Percentiles rank a stretch among this genome's conserved stretches.
phyloP scores from a whole-genome alignment of 495 filamentous ascomycete genomes.

The Trichoderma gamsii region DNA sequence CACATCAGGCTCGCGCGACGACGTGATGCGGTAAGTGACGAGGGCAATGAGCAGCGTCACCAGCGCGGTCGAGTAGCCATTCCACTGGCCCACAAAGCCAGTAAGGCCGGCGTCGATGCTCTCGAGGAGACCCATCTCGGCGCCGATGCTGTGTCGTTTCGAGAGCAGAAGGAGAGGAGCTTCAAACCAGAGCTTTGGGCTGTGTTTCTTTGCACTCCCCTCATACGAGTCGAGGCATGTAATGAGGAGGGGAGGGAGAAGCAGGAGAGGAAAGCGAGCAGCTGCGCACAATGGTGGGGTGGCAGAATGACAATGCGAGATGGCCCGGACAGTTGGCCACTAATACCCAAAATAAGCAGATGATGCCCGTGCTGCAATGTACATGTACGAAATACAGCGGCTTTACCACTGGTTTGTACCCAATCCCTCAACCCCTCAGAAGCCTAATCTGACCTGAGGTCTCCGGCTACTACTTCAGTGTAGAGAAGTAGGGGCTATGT shows the following conservation, averaged over 20 bases:
- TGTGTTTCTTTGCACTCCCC: not conserved
- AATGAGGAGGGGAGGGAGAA: not conserved
- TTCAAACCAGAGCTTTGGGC: not conserved
- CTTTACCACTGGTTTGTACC: not conserved
- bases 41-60: constrained; percentile 50
- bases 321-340: not conserved
- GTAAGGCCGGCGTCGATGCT: constrained; percentile 61
- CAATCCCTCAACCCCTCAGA: not conserved
- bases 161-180: not conserved
- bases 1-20: constrained; percentile 66
- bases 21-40: constrained; percentile 47
- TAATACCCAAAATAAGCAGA: not conserved
- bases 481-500: not conserved
- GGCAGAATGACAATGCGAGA: not conserved
- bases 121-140: constrained; percentile 44
- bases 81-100: constrained; percentile 70
- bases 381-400: too few relatives aligned
- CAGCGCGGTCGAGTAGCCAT: constrained; percentile 62
- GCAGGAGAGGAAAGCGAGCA: not conserved
- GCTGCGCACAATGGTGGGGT: not conserved
- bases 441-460: not conserved
- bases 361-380: too few relatives aligned
- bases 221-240: not conserved
- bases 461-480: not conserved
- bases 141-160: not conserved